Evolutionary conservation across 179 eudicot species (phyloP), one percentile per base, ranked within the genome.

Genomic region (Patellifolia procumbens): DNA sequence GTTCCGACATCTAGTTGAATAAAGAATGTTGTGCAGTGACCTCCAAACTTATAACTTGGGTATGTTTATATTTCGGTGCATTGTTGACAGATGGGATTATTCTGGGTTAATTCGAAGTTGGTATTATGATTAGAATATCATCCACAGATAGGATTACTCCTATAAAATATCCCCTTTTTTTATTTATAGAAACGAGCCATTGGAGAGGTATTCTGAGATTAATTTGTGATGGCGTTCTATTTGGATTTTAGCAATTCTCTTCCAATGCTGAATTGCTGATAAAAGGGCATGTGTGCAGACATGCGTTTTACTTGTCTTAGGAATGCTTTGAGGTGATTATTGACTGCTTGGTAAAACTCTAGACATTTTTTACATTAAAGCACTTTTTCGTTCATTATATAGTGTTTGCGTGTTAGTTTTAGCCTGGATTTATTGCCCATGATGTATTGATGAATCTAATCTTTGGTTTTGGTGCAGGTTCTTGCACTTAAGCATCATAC

Each of bases 401-500:
- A 35, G 24, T 53, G 26, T 35, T 48, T 51, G 32, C 63, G 34
- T 63, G 71, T 68, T 26, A 24, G 24, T 76, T 65, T 42, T 52
- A 56, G 34, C 74, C 76, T 10, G 63, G 34, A 74, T 16, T 67
- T 19, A 28, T 22, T 16, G 42, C 55, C 29, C 4, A 15, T 51
- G 15, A 24, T 20, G 56, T 53, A 10, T 32, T 34, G 4, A 20
- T 28, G 62, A 52, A 20, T 74, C 52, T 24, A 69, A 68, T 63
- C 29, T 65, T 73, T 64, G 34, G 7, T 28, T 52, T 65, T 79
- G 62, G 59, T 81, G 70, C 81, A 95, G 99, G 92, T 87, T 85
- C 86, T 95, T 74, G 98, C 98, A 37, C 88, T 90, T 62, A 93
- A 89, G 87, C 99, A 95, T 85, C 99, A 95, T 83, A 95, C 99